Conservation (phyloP, 805 yeast genomes). For the Lipomyces orientalis region DNA sequence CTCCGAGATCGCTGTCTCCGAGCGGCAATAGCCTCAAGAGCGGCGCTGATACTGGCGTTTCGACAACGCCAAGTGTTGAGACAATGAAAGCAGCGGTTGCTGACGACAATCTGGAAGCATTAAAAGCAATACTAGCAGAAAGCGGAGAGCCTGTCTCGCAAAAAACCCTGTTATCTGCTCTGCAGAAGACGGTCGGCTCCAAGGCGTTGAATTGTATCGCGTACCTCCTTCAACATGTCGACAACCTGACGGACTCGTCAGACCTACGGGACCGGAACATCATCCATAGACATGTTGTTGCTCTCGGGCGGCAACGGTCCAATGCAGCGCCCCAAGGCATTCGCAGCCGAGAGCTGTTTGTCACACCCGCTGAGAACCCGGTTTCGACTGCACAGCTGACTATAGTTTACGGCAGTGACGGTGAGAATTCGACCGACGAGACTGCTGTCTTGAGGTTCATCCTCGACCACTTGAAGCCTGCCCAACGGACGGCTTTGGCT, state of each 20-base stretch:
- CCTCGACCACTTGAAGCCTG: constrained; percentile 60
- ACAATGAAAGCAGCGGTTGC: constrained; percentile 18
- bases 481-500: constrained; percentile 59
- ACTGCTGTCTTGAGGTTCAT: constrained; percentile 66
- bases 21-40: not conserved
- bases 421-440: constrained; percentile 62
- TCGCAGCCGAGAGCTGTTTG: constrained; percentile 34
- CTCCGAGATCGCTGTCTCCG: constrained; percentile 11
- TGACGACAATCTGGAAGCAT: constrained; percentile 26
- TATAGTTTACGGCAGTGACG: constrained; percentile 66
- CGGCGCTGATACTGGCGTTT: not conserved
- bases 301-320: constrained; percentile 57
- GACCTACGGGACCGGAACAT: constrained; percentile 85
- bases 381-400: constrained; percentile 55
- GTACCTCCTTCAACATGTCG: constrained; percentile 56
- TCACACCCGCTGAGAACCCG: constrained; percentile 60
- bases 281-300: constrained; percentile 81
- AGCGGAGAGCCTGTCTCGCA: constrained; percentile 41
- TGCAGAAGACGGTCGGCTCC: constrained; percentile 68
- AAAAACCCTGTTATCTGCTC: constrained; percentile 55
- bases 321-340: constrained; percentile 14
- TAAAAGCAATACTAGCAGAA: constrained; percentile 43
- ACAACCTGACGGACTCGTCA: constrained; percentile 62
- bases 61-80: constrained; percentile 15
- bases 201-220: constrained; percentile 64